These are phyloP conservation scores for Phytopythium kandeliae DNA, from an alignment of 352 stramenopile genomes.

Conservation along the genomic window DNA sequence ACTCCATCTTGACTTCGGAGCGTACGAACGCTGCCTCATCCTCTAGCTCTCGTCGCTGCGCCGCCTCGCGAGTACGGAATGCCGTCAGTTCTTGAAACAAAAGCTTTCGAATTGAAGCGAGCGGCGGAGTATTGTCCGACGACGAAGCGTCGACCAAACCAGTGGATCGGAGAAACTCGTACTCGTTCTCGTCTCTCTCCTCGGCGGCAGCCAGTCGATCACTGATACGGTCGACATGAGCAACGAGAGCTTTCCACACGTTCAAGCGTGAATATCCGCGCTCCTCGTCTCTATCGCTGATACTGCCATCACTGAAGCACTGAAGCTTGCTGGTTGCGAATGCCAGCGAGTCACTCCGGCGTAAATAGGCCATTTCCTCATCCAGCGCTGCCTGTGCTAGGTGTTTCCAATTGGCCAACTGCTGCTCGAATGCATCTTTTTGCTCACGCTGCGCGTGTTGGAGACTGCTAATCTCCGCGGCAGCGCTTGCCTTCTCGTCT, in stretches of 20 bases:
- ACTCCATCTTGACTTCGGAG: conserved; percentile 2
- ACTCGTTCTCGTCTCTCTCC: neutral
- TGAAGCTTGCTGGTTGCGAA: conserved; percentile 8
- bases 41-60: conserved; percentile 1
- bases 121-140: neutral
- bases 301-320: neutral
- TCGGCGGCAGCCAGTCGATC: neutral
- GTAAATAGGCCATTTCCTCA: conserved; percentile 14
- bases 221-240: conserved; percentile 1
- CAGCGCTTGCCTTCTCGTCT: neutral
- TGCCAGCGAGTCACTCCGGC: conserved; percentile 7
- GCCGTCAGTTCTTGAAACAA: conserved; percentile 10
- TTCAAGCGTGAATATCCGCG: conserved; percentile 2
- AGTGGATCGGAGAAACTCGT: neutral
- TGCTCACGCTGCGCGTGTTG: neutral
- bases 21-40: conserved; percentile 13
- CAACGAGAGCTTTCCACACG: neutral
- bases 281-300: neutral
- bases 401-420: neutral
- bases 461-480: neutral
- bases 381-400: conserved; percentile 8
- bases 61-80: neutral
- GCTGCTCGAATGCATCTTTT: neutral
- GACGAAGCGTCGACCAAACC: neutral
- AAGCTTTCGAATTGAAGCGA: conserved; percentile 3